Evolutionary conservation across 2,329 filamentous ascomycete genomes (phyloP), one percentile per base, ranked within the genome.

Genomic region (Paecilomyces niveus): DNA sequence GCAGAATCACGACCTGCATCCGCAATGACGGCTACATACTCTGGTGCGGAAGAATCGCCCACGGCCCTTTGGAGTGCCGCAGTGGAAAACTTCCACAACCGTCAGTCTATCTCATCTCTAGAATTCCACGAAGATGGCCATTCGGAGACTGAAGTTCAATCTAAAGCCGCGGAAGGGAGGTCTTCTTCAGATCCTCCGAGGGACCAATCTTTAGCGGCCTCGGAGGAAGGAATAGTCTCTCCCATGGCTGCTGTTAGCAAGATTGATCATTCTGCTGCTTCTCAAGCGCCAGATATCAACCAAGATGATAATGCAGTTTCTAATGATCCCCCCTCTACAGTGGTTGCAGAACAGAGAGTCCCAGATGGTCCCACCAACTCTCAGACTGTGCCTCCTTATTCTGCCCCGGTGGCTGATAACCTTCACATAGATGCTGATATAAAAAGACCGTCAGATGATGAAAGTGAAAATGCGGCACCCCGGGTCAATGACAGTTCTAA

Each of bases 281-380:
- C 59, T 1, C 55, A 61, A 22, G 55, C 59, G 3, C 59, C 58
- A 13, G 59, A 57, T 22, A 57, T 61, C 10, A 59, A 49, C 31
- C 53, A 56, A 53, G 58, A 59, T 35, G 55, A 11, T 32, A 32
- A 54, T n/a, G 18, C 6, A 2, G 26, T 29, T 29, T 29, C 24
- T 26, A 26, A 26, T 26, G 24, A 26, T 54, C 53, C 15, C 29
- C 53, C 26, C 50, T 29, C 24, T 15, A 53, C 11, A 13, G 24
- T 13, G 6, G 22, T 53, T 13, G 15, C 22, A 15, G 50, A 15
- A 7, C 26, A 29, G 26, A 29, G 26, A 29, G 26, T 29, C 26
- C 4, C 26, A 29, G 26, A 29, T 29, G 51, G 8, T 6, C 51
- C 51, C 11, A 26, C 29, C 9, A 15, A 53, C 11, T 26, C 29